These are phyloP conservation scores for Cryphonectria radicalis DNA, from an alignment of 2,329 filamentous ascomycete species.

Conservation along the genomic window DNA sequence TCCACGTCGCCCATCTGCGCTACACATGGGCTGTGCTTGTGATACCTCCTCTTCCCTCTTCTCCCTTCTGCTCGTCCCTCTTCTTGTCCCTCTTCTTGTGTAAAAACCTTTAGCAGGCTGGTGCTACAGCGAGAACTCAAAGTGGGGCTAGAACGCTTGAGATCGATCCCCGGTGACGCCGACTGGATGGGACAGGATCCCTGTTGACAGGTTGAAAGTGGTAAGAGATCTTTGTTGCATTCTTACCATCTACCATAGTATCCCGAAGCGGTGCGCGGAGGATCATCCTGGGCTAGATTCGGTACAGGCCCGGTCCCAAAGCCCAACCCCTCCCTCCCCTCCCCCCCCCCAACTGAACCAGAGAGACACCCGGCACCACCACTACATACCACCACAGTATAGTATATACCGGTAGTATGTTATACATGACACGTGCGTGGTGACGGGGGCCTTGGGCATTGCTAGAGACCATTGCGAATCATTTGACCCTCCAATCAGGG, in stretches of 20 bases:
- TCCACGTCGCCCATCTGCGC: not conserved
- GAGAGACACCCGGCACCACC: not conserved
- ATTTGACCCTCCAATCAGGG: slow-evolving; percentile 15
- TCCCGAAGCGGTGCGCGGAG: slow-evolving; percentile 24
- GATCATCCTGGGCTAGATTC: slow-evolving; percentile 18
- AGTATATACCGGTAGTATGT: not conserved
- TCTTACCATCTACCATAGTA: not conserved
- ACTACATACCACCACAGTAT: too few relatives aligned
- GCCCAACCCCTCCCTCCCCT: too few relatives aligned
- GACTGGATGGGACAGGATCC: not conserved
- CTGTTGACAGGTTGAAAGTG: slow-evolving; percentile 11
- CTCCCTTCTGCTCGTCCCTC: not conserved
- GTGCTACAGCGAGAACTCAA: not conserved
- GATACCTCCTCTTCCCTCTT: not conserved
- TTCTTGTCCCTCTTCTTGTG: not conserved
- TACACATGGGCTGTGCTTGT: not conserved
- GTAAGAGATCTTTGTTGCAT: slow-evolving; percentile 10
- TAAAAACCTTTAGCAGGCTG: not conserved
- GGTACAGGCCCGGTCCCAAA: slow-evolving; percentile 6
- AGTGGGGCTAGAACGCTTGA: not conserved
- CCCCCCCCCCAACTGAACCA: not conserved
- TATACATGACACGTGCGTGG: not conserved
- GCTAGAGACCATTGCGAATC: slow-evolving; percentile 14
- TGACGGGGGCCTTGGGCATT: not conserved
- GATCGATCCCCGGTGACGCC: not conserved